A percentile compares a stretch with the other conserved stretches of the same genome.
Evolutionary conservation across 495 filamentous ascomycete species (phyloP).

Genomic region (Penicillium silybi): DNA sequence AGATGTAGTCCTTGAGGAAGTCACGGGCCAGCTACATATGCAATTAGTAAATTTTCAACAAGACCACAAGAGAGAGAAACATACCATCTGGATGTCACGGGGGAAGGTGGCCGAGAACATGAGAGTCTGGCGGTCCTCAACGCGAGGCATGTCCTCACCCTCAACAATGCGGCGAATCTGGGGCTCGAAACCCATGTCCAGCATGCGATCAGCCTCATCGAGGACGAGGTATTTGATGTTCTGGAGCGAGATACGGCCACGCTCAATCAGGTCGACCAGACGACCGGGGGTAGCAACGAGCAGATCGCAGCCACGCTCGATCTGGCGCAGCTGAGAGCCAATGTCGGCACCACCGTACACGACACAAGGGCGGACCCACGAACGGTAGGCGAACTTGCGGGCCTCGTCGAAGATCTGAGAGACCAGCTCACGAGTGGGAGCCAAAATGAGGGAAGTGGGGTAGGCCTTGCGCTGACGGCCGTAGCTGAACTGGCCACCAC

Average conservation of each 20-base stretch:
- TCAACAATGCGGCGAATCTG: slow-evolving; percentile 98
- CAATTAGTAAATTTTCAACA: too few species aligned
- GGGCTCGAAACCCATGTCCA: slow-evolving; percentile 99
- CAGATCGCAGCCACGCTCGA: slow-evolving; percentile 96
- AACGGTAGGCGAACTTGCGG: slow-evolving; percentile 97
- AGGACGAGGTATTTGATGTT: slow-evolving; percentile 99
- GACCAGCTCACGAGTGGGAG: slow-evolving; percentile 94
- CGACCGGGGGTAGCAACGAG: slow-evolving; percentile 96
- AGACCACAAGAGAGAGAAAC: too few species aligned
- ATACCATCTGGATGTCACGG: slow-evolving; percentile 98
- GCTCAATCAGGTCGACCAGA: slow-evolving; percentile 95
- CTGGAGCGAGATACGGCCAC: slow-evolving; percentile 90
- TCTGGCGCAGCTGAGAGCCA: slow-evolving; percentile 91
- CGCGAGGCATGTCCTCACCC: slow-evolving; percentile 92
- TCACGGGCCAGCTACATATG: slow-evolving; percentile 94
- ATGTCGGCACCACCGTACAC: slow-evolving; percentile 99
- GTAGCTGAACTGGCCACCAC: slow-evolving; percentile 61
- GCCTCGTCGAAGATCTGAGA: slow-evolving; percentile 98
- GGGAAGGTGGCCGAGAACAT: slow-evolving; percentile 99
- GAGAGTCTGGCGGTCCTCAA: slow-evolving; percentile 86
- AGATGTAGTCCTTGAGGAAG: slow-evolving; percentile 97
- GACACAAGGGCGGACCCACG: slow-evolving; percentile 96
- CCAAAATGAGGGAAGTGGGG: slow-evolving; percentile 91
- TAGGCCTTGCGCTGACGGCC: slow-evolving; percentile 91
- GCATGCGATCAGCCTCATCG: slow-evolving; percentile 98